Evolutionary conservation across 192 early-diverging fungal species (phyloP).

Genomic region (Thamnidium elegans): DNA sequence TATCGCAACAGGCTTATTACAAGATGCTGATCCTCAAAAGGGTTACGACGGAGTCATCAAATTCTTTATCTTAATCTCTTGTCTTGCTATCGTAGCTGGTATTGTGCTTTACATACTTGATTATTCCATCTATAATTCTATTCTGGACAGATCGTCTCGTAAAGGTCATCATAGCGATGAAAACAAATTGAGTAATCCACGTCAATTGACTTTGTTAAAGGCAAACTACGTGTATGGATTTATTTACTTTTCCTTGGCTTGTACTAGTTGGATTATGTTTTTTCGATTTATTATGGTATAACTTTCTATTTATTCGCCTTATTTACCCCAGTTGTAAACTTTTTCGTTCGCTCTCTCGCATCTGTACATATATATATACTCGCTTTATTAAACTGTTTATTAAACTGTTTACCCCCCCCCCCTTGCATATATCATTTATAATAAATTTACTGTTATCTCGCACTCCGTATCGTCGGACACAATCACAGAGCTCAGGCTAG

Average conservation of each 20-base stretch:
- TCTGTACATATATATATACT: too few species aligned
- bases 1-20: constrained; percentile 54
- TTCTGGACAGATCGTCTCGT: constrained; percentile 27
- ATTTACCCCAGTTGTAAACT: too few species aligned
- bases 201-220: not conserved
- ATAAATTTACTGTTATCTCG: too few species aligned
- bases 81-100: constrained; percentile 16
- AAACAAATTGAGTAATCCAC: constrained; percentile 9
- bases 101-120: constrained; percentile 24
- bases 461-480: too few species aligned
- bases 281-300: constrained; percentile 15
- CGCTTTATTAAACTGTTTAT: too few species aligned
- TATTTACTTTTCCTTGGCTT: constrained; percentile 13
- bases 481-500: too few species aligned
- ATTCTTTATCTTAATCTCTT: constrained; percentile 28
- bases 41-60: constrained; percentile 34
- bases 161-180: constrained; percentile 3
- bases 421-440: too few species aligned
- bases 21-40: constrained; percentile 42
- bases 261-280: constrained; percentile 27
- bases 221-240: constrained; percentile 24
- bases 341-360: too few species aligned
- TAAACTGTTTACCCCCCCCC: too few species aligned
- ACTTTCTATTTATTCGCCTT: too few species aligned
- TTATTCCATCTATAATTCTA: constrained; percentile 16